Conservation (phyloP, 2,329 filamentous ascomycete species). For the Colletotrichum sp. region DNA sequence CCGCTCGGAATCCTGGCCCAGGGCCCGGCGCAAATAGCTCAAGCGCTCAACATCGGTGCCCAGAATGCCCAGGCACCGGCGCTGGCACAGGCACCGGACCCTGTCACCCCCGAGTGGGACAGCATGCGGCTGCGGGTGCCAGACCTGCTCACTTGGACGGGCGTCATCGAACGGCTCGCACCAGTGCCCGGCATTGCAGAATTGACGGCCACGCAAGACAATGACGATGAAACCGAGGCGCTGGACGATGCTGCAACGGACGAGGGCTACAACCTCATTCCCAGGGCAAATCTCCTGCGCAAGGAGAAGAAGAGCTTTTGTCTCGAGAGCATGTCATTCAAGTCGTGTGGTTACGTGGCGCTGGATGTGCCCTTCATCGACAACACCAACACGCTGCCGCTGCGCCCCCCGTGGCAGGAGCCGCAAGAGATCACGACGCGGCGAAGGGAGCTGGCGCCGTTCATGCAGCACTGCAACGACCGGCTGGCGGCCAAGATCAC, state of each 20-base stretch:
- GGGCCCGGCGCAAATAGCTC: not conserved
- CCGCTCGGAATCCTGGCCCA: not conserved
- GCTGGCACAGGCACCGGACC: not conserved
- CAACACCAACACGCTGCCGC: slow-evolving; percentile 37
- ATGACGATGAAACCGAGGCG: not conserved
- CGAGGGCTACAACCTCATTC: slow-evolving; percentile 25
- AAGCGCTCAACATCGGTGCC: not conserved
- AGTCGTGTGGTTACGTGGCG: slow-evolving; percentile 66
- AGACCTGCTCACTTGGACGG: slow-evolving; percentile 42
- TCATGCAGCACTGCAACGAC: slow-evolving; percentile 42
- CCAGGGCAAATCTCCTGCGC: slow-evolving; percentile 23
- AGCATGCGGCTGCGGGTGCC: slow-evolving; percentile 25
- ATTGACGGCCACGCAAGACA: not conserved
- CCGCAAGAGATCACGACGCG: slow-evolving; percentile 2
- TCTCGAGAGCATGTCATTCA: slow-evolving; percentile 52
- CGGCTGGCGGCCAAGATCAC: slow-evolving; percentile 39
- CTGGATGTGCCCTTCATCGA: slow-evolving; percentile 42
- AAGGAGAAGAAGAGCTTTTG: slow-evolving; percentile 32
- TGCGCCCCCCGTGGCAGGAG: slow-evolving; percentile 16
- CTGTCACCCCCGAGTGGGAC: not conserved
- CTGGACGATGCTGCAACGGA: not conserved
- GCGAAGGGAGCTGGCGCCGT: slow-evolving; percentile 19
- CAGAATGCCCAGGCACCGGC: not conserved
- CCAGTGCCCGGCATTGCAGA: slow-evolving; percentile 37
- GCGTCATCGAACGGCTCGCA: slow-evolving; percentile 47